Evolutionary conservation across 2,329 filamentous ascomycete species (phyloP).

Genomic region (Hypoxylon sp.): DNA sequence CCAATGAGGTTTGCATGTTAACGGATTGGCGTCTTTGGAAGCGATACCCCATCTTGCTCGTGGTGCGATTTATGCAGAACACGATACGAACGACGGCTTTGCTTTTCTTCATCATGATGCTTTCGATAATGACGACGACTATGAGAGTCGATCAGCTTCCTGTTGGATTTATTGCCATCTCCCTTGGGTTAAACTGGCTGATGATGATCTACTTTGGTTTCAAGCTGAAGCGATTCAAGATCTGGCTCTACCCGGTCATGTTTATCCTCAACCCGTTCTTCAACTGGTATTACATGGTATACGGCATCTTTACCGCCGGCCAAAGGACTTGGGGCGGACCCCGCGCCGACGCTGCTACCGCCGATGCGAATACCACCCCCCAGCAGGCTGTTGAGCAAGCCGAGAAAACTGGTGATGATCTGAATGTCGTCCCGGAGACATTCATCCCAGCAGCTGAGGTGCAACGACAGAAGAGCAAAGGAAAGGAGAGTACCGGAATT

Average conservation of each 20-base stretch:
- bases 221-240: slow-evolving; percentile 88
- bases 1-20: slow-evolving; percentile 98
- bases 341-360: slow-evolving; percentile 84
- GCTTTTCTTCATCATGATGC: slow-evolving; percentile 91
- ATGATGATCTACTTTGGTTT: slow-evolving; percentile 96
- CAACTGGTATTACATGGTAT: slow-evolving; percentile 99
- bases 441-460: slow-evolving; percentile 71
- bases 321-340: slow-evolving; percentile 96
- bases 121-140: slow-evolving; percentile 85
- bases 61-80: slow-evolving; percentile 94
- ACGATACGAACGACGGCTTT: slow-evolving; percentile 94
- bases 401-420: slow-evolving; percentile 80
- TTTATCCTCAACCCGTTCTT: slow-evolving; percentile 95
- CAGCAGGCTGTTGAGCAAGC: slow-evolving; percentile 87
- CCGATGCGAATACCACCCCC: slow-evolving; percentile 77
- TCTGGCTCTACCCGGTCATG: slow-evolving; percentile 95
- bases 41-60: slow-evolving; percentile 84
- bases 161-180: slow-evolving; percentile 92
- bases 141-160: slow-evolving; percentile 82
- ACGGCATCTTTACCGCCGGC: slow-evolving; percentile 93
- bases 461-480: slow-evolving; percentile 46
- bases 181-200: slow-evolving; percentile 89
- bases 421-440: slow-evolving; percentile 88
- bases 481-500: slow-evolving; percentile 50
- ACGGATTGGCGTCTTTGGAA: slow-evolving; percentile 93